A percentile compares a stretch with the other conserved stretches of the same genome.
These are phyloP conservation scores for Ogataea paradorogensis DNA, from an alignment of 805 yeast genomes.

Conservation along the genomic window DNA sequence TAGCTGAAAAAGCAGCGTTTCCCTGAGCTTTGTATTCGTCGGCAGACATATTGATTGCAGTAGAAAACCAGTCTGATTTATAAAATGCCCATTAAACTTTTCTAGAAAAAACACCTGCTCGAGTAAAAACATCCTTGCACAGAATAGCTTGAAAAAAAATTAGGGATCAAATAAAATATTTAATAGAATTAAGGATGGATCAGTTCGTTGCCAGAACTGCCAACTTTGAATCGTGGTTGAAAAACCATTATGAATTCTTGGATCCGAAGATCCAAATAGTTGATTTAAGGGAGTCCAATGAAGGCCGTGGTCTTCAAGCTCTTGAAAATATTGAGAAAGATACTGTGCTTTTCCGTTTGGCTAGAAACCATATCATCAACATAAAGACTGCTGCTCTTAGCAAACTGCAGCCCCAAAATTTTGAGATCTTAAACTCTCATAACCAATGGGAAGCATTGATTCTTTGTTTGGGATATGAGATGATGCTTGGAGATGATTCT, in stretches of 20 bases:
- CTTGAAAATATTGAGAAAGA: constrained; percentile 53
- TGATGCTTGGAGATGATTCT: constrained; percentile 43
- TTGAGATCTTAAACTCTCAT: constrained; percentile 38
- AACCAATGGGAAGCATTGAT: constrained; percentile 81
- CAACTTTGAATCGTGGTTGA: constrained; percentile 46
- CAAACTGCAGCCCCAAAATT: constrained; percentile 31
- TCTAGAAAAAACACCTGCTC: constrained; percentile 11
- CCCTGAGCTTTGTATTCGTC: constrained; percentile 89
- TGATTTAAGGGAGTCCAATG: constrained; percentile 55
- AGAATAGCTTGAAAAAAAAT: not conserved
- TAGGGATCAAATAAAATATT: not conserved
- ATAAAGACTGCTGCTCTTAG: constrained; percentile 53
- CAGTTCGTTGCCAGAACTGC: constrained; percentile 33
- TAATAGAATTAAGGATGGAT: constrained; percentile 1
- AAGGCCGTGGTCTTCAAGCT: constrained; percentile 82
- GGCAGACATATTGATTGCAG: constrained; percentile 44
- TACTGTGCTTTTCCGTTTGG: constrained; percentile 68
- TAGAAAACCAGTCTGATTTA: constrained; percentile 5
- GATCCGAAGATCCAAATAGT: constrained; percentile 56
- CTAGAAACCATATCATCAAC: constrained; percentile 55
- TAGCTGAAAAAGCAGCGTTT: constrained; percentile 86
- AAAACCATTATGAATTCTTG: constrained; percentile 40
- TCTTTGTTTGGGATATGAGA: constrained; percentile 62
- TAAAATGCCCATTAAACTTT: constrained; percentile 8
- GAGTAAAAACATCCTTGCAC: constrained; percentile 10